Conservation (phyloP, 495 filamentous ascomycete species). For the Thermochaetoides thermophila region DNA sequence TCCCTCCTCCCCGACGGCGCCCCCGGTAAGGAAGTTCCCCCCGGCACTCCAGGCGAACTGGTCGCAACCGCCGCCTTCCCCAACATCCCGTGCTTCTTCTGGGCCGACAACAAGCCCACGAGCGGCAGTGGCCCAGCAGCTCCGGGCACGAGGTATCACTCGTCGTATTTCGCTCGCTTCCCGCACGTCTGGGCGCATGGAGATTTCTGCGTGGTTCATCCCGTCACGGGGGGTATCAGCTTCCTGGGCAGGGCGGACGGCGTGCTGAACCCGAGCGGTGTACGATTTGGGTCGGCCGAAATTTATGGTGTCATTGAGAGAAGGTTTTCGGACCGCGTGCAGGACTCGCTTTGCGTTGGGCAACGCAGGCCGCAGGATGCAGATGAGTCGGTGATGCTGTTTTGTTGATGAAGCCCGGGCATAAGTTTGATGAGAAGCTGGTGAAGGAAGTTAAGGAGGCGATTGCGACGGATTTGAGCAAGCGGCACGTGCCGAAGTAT, state of each 20-base stretch:
- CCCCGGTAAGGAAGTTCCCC: constrained; percentile 32
- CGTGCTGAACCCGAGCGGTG: constrained; percentile 75
- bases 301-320: constrained; percentile 62
- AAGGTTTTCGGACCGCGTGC: constrained; percentile 42
- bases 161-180: constrained; percentile 60
- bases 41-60: constrained; percentile 57
- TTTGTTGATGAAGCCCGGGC: constrained; percentile 55
- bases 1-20: constrained; percentile 39
- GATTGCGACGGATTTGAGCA: constrained; percentile 48
- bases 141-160: constrained; percentile 43
- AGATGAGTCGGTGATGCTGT: constrained; percentile 65
- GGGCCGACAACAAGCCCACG: constrained; percentile 38
- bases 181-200: constrained; percentile 68
- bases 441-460: constrained; percentile 44
- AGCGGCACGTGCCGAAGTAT: constrained; percentile 62
- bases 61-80: constrained; percentile 56
- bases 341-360: constrained; percentile 61
- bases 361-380: constrained; percentile 50
- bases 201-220: constrained; percentile 60
- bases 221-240: constrained; percentile 44
- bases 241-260: constrained; percentile 79
- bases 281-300: constrained; percentile 75
- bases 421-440: constrained; percentile 37
- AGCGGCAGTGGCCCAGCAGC: constrained; percentile 10
- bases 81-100: constrained; percentile 59